These are phyloP conservation scores for Cyberlindnera euphorbiiphila DNA, from an alignment of 805 yeast genomes.

Conservation along the genomic window DNA sequence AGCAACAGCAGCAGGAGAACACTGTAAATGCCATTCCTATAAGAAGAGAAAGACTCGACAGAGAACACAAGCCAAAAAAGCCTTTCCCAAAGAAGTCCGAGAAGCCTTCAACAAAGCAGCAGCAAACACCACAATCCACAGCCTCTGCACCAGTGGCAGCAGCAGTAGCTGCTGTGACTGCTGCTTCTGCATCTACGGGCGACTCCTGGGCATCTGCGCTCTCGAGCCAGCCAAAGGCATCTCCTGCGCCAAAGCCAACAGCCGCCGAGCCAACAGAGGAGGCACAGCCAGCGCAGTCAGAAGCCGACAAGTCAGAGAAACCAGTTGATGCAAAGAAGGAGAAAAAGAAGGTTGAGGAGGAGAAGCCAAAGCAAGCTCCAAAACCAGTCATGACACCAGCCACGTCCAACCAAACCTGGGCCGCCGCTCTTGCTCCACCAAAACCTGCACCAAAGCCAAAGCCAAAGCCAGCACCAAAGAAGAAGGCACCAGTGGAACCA, in stretches of 20 bases:
- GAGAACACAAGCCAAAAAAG: conserved; percentile 21
- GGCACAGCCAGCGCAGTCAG: too few relatives aligned
- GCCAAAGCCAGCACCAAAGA: conserved; percentile 24
- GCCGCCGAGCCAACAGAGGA: conserved; percentile 6
- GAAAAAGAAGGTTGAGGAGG: conserved; percentile 8
- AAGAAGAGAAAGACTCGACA: conserved; percentile 13
- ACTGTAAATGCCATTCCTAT: conserved; percentile 17
- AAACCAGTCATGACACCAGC: conserved; percentile 25
- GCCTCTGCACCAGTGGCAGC: conserved; percentile 19
- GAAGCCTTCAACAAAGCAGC: conserved; percentile 15
- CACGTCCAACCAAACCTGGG: conserved; percentile 51
- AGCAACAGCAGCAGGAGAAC: conserved; percentile 20
- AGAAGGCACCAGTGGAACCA: conserved; percentile 20
- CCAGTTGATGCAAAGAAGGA: conserved; percentile 2
- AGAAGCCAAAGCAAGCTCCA: conserved; percentile 16
- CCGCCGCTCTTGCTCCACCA: conserved; percentile 60
- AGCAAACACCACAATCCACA: conserved; percentile 10
- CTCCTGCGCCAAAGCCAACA: conserved; percentile 3
- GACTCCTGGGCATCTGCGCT: conserved; percentile 31
- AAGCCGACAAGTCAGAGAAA: too few relatives aligned
- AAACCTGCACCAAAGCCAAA: conserved; percentile 25
- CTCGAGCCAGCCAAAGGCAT: conserved; percentile 21
- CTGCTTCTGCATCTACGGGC: conserved; percentile 20
- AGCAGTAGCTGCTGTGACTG: conserved; percentile 15
- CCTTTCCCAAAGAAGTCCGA: conserved; percentile 18